These are phyloP conservation scores for Magnaporthiopsis incrustans DNA, from an alignment of 2,329 filamentous ascomycete species.

Conservation along the genomic window DNA sequence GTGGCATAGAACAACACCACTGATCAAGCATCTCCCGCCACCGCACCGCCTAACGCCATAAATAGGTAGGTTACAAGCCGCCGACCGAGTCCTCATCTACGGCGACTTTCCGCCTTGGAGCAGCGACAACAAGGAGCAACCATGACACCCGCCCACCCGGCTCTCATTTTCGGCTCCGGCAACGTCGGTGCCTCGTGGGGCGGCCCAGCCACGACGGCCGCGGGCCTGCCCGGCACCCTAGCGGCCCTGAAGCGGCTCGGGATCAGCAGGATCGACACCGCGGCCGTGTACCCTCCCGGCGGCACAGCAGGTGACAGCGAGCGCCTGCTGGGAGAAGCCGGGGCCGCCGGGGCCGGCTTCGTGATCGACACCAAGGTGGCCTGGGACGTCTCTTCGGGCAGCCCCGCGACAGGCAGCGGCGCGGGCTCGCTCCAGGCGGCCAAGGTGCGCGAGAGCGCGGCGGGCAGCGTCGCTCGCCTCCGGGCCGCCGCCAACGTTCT, in stretches of 20 bases:
- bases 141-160: no score
- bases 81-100: no score
- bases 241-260: constrained; percentile 1
- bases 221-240: no score
- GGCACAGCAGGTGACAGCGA: constrained; percentile 12
- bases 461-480: background rate
- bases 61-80: no score
- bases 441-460: constrained; percentile 15
- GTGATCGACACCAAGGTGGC: constrained; percentile 19
- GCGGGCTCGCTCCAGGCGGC: constrained; percentile 12
- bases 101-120: no score
- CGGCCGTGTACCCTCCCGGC: constrained; percentile 12
- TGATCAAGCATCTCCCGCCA: no score
- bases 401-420: constrained; percentile 7
- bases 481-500: constrained; percentile 31
- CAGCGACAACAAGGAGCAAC: no score
- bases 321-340: constrained; percentile 13
- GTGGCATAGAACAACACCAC: no score
- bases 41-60: no score
- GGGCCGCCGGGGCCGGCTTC: constrained; percentile 13
- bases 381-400: background rate
- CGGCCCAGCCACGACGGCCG: no score
- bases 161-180: no score
- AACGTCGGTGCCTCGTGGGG: no score
- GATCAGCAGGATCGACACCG: constrained; percentile 16